Conservation (phyloP, 345 rosid genomes). For the Citrus sp. region DNA sequence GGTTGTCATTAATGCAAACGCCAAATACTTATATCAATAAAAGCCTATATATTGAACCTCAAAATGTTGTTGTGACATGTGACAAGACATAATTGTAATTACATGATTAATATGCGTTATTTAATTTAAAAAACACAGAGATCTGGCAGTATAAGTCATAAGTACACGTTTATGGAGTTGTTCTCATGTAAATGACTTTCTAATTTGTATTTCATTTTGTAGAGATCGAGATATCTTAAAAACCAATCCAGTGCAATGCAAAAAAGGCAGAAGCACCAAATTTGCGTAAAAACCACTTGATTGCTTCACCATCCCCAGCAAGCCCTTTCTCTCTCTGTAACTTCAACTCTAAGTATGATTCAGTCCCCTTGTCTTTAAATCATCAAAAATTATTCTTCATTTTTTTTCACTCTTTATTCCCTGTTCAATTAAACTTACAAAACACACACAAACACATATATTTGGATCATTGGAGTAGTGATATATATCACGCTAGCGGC, state of each 20-base stretch:
- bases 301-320: slow-evolving; percentile 49
- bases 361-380: slow-evolving; percentile 30
- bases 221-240: slow-evolving; percentile 44
- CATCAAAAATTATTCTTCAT: slow-evolving; percentile 21
- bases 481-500: slow-evolving; percentile 1
- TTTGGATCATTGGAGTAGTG: slow-evolving; percentile 5
- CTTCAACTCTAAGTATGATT: slow-evolving; percentile 59
- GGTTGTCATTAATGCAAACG: not conserved
- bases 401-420: not conserved
- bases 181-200: slow-evolving; percentile 10
- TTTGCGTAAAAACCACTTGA: slow-evolving; percentile 66
- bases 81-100: not conserved
- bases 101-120: too few species aligned
- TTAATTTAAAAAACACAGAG: too few species aligned
- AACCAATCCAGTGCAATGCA: slow-evolving; percentile 45
- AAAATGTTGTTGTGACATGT: not conserved
- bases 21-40: not conserved
- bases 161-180: slow-evolving; percentile 17
- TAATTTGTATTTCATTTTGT: not conserved
- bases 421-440: not conserved
- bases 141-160: not conserved
- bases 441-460: slow-evolving; percentile 4
- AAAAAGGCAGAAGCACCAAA: slow-evolving; percentile 51
- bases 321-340: slow-evolving; percentile 29
- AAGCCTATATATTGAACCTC: not conserved